Base-by-base conservation (phyloP, 2,329 filamentous ascomycete genomes). In the Hortaea sp. region DNA sequence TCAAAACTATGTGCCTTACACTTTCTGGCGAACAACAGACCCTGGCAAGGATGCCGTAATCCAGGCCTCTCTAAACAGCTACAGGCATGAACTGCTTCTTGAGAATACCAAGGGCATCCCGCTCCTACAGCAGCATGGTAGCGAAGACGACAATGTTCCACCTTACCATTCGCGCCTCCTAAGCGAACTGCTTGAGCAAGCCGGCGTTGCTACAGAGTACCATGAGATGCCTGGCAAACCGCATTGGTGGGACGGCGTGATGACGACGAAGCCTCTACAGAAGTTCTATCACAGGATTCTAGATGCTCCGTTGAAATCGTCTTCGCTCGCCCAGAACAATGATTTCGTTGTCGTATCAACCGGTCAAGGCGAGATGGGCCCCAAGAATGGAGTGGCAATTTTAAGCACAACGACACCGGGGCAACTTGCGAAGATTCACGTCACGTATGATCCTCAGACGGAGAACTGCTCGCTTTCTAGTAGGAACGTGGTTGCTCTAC, bases 1-100 rank as follows among this genome's bases (percentile, higher is more conserved):
- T 45, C 73, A 78, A 49, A 71, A 73, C 47, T 81, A 80, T 54
- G 76, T 79, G 2, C 71, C 77, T 20, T 79, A 76, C 51, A 65
- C 69, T 32, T 63, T 79, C 49, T 80, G 76, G 76, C 69, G 68
- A 31, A 67, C 42, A 64, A 69, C n/a, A 73, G 79, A 49, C 71
- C 77, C n/a, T n/a, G 58, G 65, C 12, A 67, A 73, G 11, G 67
- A 61, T 7, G 67, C 69, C 2, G 59, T 76, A 2, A 50, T 79
- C 7, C 68, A 74, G 43, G 67, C 66, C 13, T 67, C 76, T 7
- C 57, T 76, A 29, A 70, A 69, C 47, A 73, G 64, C 53, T 80
- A 74, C 51, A 71, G 73, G 29, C 74, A 79, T 56, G 77, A 80
- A 51, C 61, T 77, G 48, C 63, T 81, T 9, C 60, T 73, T 45